These are phyloP conservation scores for Starmerella scarabaei DNA, from an alignment of 805 yeast genomes.

Conservation along the genomic window DNA sequence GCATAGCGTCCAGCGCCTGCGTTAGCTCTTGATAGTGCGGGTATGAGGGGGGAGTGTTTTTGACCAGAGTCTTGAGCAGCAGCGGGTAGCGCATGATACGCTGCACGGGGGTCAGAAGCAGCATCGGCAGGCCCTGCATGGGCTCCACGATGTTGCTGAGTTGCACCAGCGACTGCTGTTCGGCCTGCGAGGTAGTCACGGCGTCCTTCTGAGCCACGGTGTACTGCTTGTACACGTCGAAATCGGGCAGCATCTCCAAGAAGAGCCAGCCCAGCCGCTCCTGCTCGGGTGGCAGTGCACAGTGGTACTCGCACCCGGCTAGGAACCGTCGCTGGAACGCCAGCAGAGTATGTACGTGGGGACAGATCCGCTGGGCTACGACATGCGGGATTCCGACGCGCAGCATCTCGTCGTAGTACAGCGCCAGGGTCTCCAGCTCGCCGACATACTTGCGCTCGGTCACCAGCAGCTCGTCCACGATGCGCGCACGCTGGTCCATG, in stretches of 20 bases:
- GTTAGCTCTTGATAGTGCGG: slow-evolving; percentile 53
- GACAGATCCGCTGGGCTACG: slow-evolving; percentile 68
- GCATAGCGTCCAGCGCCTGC: slow-evolving; percentile 58
- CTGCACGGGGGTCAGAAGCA: slow-evolving; percentile 87
- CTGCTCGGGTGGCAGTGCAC: slow-evolving; percentile 42
- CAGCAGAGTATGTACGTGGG: slow-evolving; percentile 66
- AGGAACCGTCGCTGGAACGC: slow-evolving; percentile 87
- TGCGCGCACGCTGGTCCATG: slow-evolving; percentile 46
- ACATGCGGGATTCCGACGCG: slow-evolving; percentile 63
- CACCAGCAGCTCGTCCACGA: slow-evolving; percentile 69
- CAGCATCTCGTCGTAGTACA: slow-evolving; percentile 55
- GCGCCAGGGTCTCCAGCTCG: slow-evolving; percentile 64
- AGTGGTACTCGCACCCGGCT: slow-evolving; percentile 80
- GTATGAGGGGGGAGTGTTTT: slow-evolving; percentile 42
- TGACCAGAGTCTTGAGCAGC: slow-evolving; percentile 55
- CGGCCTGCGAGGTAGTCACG: slow-evolving; percentile 57
- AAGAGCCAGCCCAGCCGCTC: slow-evolving; percentile 86
- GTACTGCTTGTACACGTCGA: slow-evolving; percentile 87
- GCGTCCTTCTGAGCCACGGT: slow-evolving; percentile 83
- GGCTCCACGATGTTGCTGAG: slow-evolving; percentile 58
- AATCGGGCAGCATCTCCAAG: slow-evolving; percentile 71
- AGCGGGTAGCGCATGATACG: slow-evolving; percentile 92
- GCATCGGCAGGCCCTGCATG: slow-evolving; percentile 77
- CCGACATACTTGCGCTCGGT: slow-evolving; percentile 89
- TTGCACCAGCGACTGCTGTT: slow-evolving; percentile 41